Conservation (phyloP, 176 grass and related monocot genomes). For the Tuctoria greenei region DNA sequence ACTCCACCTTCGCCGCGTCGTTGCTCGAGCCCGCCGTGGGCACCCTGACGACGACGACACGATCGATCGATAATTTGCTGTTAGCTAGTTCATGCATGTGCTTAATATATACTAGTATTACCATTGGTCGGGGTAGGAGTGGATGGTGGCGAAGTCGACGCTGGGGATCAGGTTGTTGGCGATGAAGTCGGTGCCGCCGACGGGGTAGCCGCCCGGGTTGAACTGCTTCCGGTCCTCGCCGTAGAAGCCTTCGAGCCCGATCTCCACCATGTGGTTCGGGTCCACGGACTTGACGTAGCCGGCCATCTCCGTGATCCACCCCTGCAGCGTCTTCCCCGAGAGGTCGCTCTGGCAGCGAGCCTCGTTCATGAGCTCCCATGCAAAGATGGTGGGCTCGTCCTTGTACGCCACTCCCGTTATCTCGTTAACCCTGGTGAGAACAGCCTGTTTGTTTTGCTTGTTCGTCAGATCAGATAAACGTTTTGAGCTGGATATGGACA, state of each 20-base stretch:
- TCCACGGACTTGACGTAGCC: constrained; percentile 75
- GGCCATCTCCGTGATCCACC: constrained; percentile 72
- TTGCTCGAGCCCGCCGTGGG: constrained; percentile 42
- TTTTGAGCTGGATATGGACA: no score
- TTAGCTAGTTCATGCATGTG: no score
- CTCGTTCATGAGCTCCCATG: constrained; percentile 93
- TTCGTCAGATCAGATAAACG: no score
- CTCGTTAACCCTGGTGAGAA: constrained; percentile 64
- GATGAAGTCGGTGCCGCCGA: constrained; percentile 94
- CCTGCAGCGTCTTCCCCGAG: constrained; percentile 54
- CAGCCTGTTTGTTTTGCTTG: constrained; percentile 16
- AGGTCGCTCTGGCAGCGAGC: constrained; percentile 68
- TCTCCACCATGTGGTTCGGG: constrained; percentile 70
- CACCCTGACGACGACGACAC: constrained; percentile 29
- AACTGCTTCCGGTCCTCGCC: constrained; percentile 51
- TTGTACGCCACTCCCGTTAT: constrained; percentile 65
- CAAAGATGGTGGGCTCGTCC: constrained; percentile 72
- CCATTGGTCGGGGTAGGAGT: constrained; percentile 80
- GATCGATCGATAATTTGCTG: not conserved
- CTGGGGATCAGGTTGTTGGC: constrained; percentile 55
- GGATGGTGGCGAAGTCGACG: constrained; percentile 79
- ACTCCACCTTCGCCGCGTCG: constrained; percentile 46
- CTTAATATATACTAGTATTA: no score
- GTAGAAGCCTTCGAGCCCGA: constrained; percentile 84
- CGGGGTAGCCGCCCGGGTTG: constrained; percentile 57